Conservation (phyloP, 257 asterid genomes). For the Linderniella brevidens region DNA sequence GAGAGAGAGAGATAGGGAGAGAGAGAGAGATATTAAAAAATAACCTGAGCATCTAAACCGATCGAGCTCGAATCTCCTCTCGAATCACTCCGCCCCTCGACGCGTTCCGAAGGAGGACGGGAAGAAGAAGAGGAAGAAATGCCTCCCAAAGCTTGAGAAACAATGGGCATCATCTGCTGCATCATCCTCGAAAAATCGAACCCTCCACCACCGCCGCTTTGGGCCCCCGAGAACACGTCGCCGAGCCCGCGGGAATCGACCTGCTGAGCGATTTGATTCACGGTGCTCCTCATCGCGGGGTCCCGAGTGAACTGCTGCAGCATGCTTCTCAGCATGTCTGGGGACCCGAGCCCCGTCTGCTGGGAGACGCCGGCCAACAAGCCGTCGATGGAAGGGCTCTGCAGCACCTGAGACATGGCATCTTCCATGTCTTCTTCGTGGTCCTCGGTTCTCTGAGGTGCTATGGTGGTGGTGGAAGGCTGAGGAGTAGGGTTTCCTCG, state of each 20-base stretch:
- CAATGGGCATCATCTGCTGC: conserved; percentile 98
- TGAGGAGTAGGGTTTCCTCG: conserved; percentile 18
- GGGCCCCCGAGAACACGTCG: conserved; percentile 58
- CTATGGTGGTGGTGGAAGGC: not conserved
- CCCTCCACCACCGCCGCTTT: conserved; percentile 54
- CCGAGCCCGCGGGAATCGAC: conserved; percentile 63
- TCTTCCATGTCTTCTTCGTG: conserved; percentile 29
- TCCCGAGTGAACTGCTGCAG: conserved; percentile 67
- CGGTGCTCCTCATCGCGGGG: conserved; percentile 75
- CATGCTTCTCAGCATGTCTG: conserved; percentile 72
- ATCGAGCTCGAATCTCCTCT: conserved; percentile 37
- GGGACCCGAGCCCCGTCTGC: conserved; percentile 87
- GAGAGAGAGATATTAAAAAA: not conserved
- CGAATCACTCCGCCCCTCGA: conserved; percentile 14
- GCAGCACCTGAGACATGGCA: conserved; percentile 68
- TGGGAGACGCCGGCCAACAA: conserved; percentile 73
- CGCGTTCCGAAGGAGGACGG: conserved; percentile 14
- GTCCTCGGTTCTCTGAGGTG: conserved; percentile 15
- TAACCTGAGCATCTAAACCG: conserved; percentile 10
- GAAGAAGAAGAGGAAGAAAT: conserved; percentile 27
- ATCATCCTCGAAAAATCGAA: conserved; percentile 76
- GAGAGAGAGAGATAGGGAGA: no score
- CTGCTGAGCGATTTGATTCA: conserved; percentile 86
- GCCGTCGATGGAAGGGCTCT: conserved; percentile 60
- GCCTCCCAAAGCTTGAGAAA: conserved; percentile 77